Base-by-base conservation (phyloP, 768 basidiomycete genomes). In the Myochromella boudieri region DNA sequence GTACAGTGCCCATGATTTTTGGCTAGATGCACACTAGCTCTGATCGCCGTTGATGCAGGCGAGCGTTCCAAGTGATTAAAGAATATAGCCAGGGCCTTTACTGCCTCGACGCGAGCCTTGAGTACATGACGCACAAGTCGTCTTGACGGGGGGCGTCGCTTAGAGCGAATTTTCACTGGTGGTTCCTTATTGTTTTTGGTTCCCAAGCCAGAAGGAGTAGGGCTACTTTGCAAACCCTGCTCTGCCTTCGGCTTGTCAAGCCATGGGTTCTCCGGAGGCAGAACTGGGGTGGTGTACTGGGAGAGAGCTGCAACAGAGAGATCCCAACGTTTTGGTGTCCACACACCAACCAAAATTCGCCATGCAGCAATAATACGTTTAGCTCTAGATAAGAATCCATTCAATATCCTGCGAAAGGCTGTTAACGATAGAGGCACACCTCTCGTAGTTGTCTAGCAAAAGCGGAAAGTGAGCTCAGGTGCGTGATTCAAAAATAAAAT, bases 331-430 rank as follows among this genome's bases (percentile, higher is more conserved):
- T 80, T 84, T 4, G 95, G 94, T 0, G 79, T 77, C 97, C 97
- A 98, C 10, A 98, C 82, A 6, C 95, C 97, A 53, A 97, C 80
- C 11, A 99, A 78, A n/a, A 97, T 84, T 44, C 92, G 85, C 94
- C 95, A 99, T n/a, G 94, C 84, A 4, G 95, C 91, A 14, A 87
- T 75, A 38, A 95, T 77, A 32, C 88, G 89, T 67, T 94, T 95
- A 39, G 84, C 81, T 24, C 93, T 93, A 59, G n/a, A n/a, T 47
- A 44, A 34, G n/a, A 12, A 37, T 27, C 15, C n/a, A 43, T 24
- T 36, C 28, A 36, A 42, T 24, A 18, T n/a, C n/a, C n/a, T n/a
- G n/a, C n/a, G n/a, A 40, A 41, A 42, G 51, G 29, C 48, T 18
- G 36, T 21, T 37, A 31, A 45, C 46, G 46, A 26, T 29, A 8